A percentile compares a stretch with the other conserved stretches of the same genome.
Conservation (phyloP, 495 filamentous ascomycete genomes). For the Sporormia fimetaria region DNA sequence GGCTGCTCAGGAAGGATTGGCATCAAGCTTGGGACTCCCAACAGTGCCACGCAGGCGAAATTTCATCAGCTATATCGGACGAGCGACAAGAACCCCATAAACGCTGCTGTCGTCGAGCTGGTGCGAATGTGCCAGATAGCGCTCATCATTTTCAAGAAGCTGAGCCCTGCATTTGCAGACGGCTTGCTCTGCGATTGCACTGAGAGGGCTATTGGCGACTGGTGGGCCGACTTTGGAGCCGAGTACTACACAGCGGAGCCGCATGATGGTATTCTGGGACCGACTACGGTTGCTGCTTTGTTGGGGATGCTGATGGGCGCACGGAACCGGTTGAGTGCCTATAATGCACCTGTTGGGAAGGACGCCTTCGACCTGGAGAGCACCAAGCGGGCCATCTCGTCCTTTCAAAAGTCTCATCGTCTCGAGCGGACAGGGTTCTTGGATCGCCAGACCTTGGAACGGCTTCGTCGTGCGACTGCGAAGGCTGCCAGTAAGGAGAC, state of each 20-base stretch:
- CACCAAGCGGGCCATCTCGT: constrained; percentile 69
- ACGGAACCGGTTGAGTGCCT: constrained; percentile 71
- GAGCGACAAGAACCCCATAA: constrained; percentile 65
- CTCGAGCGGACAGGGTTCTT: constrained; percentile 63
- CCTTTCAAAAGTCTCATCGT: constrained; percentile 85
- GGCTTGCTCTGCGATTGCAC: constrained; percentile 88
- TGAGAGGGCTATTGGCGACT: constrained; percentile 79
- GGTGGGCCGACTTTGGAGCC: constrained; percentile 91
- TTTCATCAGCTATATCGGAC: constrained; percentile 85
- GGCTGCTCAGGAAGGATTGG: constrained; percentile 85
- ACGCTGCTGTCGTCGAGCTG: constrained; percentile 69
- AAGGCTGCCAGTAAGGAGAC: constrained; percentile 77
- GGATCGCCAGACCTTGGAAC: constrained; percentile 71
- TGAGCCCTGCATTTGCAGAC: constrained; percentile 83
- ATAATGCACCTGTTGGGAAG: constrained; percentile 74
- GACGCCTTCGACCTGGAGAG: constrained; percentile 80
- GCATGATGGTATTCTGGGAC: constrained; percentile 79
- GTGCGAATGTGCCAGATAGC: constrained; percentile 90
- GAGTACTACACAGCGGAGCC: constrained; percentile 87
- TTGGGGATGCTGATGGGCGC: constrained; percentile 82
- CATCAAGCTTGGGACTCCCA: constrained; percentile 63
- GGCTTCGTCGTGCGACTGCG: constrained; percentile 66
- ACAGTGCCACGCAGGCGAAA: constrained; percentile 73
- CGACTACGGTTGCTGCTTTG: constrained; percentile 81
- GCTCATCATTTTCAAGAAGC: constrained; percentile 73